phyloP scores from a whole-genome alignment of 83 land plant species.

The Picea abies region DNA sequence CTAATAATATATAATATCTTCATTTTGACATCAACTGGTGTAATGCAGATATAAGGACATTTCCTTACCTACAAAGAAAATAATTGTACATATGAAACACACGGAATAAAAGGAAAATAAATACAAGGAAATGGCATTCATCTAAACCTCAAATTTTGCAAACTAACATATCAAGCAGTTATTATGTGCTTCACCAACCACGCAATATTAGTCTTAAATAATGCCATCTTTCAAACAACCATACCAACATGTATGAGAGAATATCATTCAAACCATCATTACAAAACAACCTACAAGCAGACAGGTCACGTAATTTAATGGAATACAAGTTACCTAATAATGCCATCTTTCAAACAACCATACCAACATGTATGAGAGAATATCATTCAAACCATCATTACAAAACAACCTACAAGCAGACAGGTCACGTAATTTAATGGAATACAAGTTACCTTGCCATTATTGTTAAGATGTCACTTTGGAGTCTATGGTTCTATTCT shows the following conservation, averaged over 20 bases:
- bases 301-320: too few relatives aligned
- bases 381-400: too few relatives aligned
- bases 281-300: too few relatives aligned
- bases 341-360: background rate
- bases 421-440: too few relatives aligned
- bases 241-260: background rate
- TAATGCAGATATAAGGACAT: background rate
- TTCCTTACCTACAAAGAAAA: background rate
- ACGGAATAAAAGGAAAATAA: background rate
- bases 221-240: background rate
- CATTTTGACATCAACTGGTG: background rate
- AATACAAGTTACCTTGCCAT: too few relatives aligned
- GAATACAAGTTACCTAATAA: background rate
- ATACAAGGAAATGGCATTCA: background rate
- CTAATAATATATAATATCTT: background rate
- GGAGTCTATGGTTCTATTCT: too few relatives aligned
- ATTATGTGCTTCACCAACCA: background rate
- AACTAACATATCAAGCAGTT: background rate
- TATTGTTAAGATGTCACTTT: too few relatives aligned
- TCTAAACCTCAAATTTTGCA: background rate
- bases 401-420: too few relatives aligned
- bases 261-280: too few relatives aligned
- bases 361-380: background rate
- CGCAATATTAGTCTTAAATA: background rate
- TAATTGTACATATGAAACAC: too few relatives aligned